A percentile compares a stretch with the other conserved stretches of the same genome.
phyloP scores from a whole-genome alignment of 148 eudicot species.

The Rhododendron griersonianum region DNA sequence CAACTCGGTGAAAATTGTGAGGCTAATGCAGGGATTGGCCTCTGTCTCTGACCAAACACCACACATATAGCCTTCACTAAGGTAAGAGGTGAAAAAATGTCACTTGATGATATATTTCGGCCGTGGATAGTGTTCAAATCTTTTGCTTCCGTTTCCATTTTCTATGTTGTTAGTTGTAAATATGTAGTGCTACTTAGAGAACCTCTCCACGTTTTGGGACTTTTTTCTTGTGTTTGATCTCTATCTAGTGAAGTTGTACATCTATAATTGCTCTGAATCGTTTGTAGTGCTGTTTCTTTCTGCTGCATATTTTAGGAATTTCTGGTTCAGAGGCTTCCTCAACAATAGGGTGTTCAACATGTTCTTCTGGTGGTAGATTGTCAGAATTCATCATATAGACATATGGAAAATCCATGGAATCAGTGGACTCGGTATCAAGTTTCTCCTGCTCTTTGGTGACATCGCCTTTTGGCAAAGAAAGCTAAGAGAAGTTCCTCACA shows the following conservation, averaged over 20 bases:
- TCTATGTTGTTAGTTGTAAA: neutral
- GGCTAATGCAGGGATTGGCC: slow-evolving; percentile 51
- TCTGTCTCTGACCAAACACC: slow-evolving; percentile 37
- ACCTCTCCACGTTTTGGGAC: neutral
- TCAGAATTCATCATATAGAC: too few relatives aligned
- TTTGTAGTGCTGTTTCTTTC: neutral
- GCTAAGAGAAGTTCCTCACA: too few relatives aligned
- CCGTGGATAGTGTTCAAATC: neutral
- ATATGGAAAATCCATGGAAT: too few relatives aligned
- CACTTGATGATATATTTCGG: neutral
- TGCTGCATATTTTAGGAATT: neutral
- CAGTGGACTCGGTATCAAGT: too few relatives aligned
- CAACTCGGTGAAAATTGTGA: slow-evolving; percentile 39
- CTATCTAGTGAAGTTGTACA: neutral
- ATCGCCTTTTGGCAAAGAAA: too few relatives aligned
- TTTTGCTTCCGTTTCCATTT: neutral
- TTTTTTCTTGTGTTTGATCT: neutral
- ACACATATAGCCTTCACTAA: slow-evolving; percentile 1
- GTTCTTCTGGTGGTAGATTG: too few relatives aligned
- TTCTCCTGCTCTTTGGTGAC: too few relatives aligned
- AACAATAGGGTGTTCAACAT: too few relatives aligned
- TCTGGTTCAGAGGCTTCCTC: too few relatives aligned
- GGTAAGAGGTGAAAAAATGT: neutral
- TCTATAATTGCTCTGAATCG: neutral
- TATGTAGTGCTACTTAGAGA: neutral